Percentiles rank a stretch among this genome's conserved stretches.
Evolutionary conservation across 2,329 filamentous ascomycete species (phyloP).

Genomic region (Colletotrichum noveboracense): DNA sequence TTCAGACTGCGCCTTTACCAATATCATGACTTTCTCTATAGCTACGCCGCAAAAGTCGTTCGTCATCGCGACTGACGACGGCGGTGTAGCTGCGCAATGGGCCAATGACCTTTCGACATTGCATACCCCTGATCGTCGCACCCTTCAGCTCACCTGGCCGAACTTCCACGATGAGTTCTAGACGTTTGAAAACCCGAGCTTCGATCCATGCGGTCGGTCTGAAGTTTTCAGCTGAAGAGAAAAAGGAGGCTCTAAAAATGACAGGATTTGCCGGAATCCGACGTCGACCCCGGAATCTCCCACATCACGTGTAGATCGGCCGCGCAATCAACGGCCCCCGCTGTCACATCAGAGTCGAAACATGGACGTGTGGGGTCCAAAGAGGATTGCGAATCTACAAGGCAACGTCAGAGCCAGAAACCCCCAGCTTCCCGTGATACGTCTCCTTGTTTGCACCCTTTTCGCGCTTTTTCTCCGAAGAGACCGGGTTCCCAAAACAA

Average conservation of each 20-base stretch:
- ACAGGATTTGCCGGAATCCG: neutral
- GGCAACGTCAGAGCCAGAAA: conserved; percentile 6
- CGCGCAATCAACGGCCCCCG: neutral
- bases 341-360: neutral
- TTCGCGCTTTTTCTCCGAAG: neutral
- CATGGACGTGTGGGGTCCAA: neutral
- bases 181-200: neutral
- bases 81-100: neutral
- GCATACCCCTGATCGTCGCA: neutral
- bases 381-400: neutral
- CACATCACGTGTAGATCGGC: conserved; percentile 9
- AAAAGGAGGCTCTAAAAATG: neutral
- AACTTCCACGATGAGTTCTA: neutral
- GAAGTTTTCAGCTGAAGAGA: neutral
- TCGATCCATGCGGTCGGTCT: neutral
- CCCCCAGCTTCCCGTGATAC: conserved; percentile 3
- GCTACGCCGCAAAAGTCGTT: neutral
- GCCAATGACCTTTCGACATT: neutral
- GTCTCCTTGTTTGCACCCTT: neutral
- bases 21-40: neutral
- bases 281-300: neutral
- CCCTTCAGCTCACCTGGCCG: neutral
- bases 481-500: neutral
- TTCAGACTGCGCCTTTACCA: neutral
- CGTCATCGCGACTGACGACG: neutral